Evolutionary conservation across 345 rosid species (phyloP).

Genomic region (Arabidopsis thaliana): DNA sequence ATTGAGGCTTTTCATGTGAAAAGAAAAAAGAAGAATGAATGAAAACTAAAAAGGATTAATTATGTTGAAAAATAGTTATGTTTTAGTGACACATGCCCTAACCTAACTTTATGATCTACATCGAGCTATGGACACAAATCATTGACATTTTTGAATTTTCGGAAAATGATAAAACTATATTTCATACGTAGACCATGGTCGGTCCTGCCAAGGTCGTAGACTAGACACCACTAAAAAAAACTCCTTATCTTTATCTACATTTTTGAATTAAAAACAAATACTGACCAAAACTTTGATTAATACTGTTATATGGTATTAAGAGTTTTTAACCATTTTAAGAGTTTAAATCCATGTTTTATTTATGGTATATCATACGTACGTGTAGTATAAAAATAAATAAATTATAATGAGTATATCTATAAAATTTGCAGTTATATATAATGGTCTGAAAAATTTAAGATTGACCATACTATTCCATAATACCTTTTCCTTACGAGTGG

Average conservation of each 20-base stretch:
- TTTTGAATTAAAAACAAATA: not conserved
- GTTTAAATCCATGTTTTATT: not conserved
- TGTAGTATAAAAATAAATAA: not conserved
- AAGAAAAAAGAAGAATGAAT: not conserved
- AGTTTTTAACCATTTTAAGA: not conserved
- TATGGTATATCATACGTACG: not conserved
- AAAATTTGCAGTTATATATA: not conserved
- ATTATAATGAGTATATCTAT: not conserved
- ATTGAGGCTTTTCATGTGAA: constrained; percentile 31
- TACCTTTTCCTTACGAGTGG: no score
- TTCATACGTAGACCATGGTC: constrained; percentile 46
- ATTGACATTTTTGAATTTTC: constrained; percentile 38
- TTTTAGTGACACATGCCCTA: constrained; percentile 47
- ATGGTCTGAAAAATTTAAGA: not conserved
- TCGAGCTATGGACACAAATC: constrained; percentile 47
- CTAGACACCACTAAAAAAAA: constrained; percentile 44
- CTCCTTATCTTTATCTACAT: constrained; percentile 33
- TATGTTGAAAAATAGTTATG: not conserved
- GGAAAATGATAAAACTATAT: constrained; percentile 13
- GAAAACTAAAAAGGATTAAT: constrained; percentile 11
- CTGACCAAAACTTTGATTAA: constrained; percentile 8
- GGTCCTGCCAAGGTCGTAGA: constrained; percentile 44
- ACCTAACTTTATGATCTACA: constrained; percentile 45
- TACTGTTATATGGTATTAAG: not conserved
- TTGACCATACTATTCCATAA: no score